phyloP scores from a whole-genome alignment of 148 eudicot species.

The Dianthus caryophyllus region DNA sequence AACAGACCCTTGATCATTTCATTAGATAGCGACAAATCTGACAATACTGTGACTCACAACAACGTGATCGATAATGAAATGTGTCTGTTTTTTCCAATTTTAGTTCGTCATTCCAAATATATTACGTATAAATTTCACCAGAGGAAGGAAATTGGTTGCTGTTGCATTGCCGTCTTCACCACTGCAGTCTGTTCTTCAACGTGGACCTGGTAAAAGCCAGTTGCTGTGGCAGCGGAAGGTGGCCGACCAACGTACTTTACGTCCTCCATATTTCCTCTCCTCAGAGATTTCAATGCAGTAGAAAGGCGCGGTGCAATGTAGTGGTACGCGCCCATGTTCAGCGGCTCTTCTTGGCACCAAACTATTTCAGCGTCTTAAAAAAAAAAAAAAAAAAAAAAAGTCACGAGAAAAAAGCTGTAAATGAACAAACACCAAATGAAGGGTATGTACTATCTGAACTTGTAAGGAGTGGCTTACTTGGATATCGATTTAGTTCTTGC shows the following conservation, averaged over 20 bases:
- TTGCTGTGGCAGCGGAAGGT: conserved; percentile 84
- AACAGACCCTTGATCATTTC: not conserved
- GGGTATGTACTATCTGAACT: no score
- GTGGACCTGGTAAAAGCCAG: conserved; percentile 62
- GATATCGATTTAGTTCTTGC: conserved; percentile 85
- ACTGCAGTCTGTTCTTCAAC: conserved; percentile 59
- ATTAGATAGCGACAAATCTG: not conserved
- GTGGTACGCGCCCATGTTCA: conserved; percentile 85
- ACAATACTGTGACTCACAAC: not conserved
- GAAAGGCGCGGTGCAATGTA: conserved; percentile 61
- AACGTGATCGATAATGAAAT: no score
- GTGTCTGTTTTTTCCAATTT: not conserved
- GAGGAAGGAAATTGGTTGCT: conserved; percentile 35
- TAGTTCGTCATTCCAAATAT: not conserved
- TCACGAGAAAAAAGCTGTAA: no score
- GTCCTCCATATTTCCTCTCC: conserved; percentile 52
- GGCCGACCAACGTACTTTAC: conserved; percentile 67
- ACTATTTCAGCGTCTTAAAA: conserved; percentile 74
- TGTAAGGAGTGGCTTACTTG: conserved; percentile 34
- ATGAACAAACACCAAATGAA: no score
- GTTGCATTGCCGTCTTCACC: conserved; percentile 57
- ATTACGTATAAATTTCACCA: not conserved
- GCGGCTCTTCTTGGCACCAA: conserved; percentile 92
- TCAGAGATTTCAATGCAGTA: conserved; percentile 58
- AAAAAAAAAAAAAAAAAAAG: no score